These are phyloP conservation scores for Hypoxylon sp. DNA, from an alignment of 2,329 filamentous ascomycete genomes.

Conservation along the genomic window DNA sequence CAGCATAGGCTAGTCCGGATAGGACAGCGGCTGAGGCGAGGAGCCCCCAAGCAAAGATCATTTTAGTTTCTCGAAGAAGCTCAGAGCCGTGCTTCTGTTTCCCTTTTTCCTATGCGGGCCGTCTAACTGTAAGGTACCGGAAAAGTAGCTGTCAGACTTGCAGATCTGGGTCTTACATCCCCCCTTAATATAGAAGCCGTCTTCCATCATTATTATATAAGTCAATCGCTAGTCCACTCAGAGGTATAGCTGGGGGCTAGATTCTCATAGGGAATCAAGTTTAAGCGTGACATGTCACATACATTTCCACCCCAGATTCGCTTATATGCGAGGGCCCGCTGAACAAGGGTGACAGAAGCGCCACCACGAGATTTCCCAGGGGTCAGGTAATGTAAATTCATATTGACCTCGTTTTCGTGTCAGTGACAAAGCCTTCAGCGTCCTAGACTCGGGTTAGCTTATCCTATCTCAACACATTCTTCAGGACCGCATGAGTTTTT, in stretches of 20 bases:
- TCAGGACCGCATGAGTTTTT: slow-evolving; percentile 20
- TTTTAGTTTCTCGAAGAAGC: slow-evolving; percentile 23
- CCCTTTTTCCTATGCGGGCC: slow-evolving; percentile 6
- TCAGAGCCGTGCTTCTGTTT: slow-evolving; percentile 5
- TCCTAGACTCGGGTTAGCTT: slow-evolving; percentile 16
- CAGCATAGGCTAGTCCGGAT: slow-evolving; percentile 45
- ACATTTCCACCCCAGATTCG: slow-evolving; percentile 29
- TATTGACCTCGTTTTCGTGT: slow-evolving; percentile 6
- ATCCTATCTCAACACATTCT: slow-evolving; percentile 23
- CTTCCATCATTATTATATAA: not conserved
- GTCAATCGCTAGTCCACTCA: slow-evolving; percentile 8
- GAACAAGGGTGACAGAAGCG: slow-evolving; percentile 27
- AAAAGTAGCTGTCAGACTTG: not conserved
- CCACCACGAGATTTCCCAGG: slow-evolving; percentile 14
- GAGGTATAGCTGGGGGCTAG: slow-evolving; percentile 6
- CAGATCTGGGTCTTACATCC: not conserved
- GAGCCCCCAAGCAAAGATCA: slow-evolving; percentile 39
- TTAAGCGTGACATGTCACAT: slow-evolving; percentile 29
- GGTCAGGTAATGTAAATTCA: slow-evolving; percentile 8
- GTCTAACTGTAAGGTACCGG: not conserved
- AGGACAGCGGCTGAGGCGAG: slow-evolving; percentile 41
- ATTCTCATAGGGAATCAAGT: slow-evolving; percentile 13
- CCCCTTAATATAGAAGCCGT: slow-evolving; percentile 38
- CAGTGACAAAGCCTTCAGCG: not conserved
- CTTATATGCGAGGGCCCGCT: slow-evolving; percentile 18